Conservation (phyloP, 371 early-diverging fungal species). For the Choanephora cucurbitarum region DNA sequence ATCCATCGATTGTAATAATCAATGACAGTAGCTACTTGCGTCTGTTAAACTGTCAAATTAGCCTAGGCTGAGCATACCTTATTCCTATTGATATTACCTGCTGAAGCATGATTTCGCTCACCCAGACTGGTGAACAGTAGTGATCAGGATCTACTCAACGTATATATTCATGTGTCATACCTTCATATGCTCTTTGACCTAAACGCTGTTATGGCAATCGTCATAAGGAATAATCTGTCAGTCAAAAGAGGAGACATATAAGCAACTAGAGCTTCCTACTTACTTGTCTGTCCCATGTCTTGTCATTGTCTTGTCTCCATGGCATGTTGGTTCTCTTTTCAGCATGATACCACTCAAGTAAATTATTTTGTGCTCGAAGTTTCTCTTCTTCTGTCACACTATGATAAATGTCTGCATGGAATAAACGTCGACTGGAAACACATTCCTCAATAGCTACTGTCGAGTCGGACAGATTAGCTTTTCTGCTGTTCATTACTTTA, state of each 20-base stretch:
- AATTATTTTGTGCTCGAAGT: conserved; percentile 38
- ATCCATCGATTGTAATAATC: conserved; percentile 80
- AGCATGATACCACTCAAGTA: conserved; percentile 69
- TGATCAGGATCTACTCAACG: too few species aligned
- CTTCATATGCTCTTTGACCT: conserved; percentile 72
- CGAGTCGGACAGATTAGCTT: neutral
- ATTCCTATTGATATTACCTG: too few species aligned
- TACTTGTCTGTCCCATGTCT: conserved; percentile 25
- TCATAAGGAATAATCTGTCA: too few species aligned
- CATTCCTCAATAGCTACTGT: conserved; percentile 35
- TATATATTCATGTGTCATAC: too few species aligned
- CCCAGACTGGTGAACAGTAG: conserved; percentile 61
- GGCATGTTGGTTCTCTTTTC: conserved; percentile 67
- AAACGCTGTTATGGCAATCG: conserved; percentile 21
- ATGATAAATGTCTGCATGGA: conserved; percentile 38
- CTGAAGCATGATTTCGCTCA: conserved; percentile 86
- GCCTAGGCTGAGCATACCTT: too few species aligned
- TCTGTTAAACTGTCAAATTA: too few species aligned
- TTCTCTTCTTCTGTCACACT: conserved; percentile 28
- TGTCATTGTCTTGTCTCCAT: conserved; percentile 58
- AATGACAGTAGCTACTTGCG: conserved; percentile 77
- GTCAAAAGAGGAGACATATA: neutral
- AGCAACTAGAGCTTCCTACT: neutral
- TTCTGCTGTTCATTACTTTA: neutral
- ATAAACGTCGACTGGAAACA: conserved; percentile 30